phyloP scores from a whole-genome alignment of 495 filamentous ascomycete genomes.

The Pyrenula massariospora region DNA sequence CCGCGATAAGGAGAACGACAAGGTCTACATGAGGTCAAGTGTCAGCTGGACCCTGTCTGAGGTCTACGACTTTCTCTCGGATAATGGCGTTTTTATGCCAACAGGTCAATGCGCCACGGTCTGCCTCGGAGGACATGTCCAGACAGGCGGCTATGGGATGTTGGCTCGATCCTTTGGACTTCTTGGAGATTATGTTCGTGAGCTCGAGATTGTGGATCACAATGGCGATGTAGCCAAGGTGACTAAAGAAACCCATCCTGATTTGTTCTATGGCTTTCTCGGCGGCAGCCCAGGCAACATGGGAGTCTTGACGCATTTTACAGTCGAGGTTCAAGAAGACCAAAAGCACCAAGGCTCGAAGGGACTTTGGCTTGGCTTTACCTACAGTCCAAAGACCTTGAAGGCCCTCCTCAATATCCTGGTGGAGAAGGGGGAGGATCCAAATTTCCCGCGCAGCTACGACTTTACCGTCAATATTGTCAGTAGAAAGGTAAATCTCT shows the following conservation, averaged over 20 bases:
- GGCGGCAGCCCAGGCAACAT: conserved; percentile 33
- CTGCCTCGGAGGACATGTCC: conserved; percentile 27
- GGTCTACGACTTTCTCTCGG: conserved; percentile 20
- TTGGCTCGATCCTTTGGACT: conserved; percentile 27
- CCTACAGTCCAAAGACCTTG: conserved; percentile 17
- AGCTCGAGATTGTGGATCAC: conserved; percentile 25
- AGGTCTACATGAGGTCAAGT: conserved; percentile 16
- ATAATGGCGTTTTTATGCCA: conserved; percentile 25
- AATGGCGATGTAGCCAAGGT: conserved; percentile 22
- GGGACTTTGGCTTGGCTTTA: conserved; percentile 20
- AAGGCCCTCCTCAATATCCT: conserved; percentile 20
- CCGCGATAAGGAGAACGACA: neutral
- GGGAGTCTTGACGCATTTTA: conserved; percentile 28
- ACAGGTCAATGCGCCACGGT: conserved; percentile 29
- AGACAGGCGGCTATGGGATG: conserved; percentile 28
- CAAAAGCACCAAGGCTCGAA: conserved; percentile 20
- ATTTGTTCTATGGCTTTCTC: conserved; percentile 27
- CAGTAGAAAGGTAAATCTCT: conserved; percentile 19
- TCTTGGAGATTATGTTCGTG: conserved; percentile 26
- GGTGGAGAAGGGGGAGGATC: conserved; percentile 26
- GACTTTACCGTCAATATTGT: conserved; percentile 27
- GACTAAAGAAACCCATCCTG: conserved; percentile 19
- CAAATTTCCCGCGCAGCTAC: conserved; percentile 27
- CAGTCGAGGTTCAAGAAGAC: conserved; percentile 24
- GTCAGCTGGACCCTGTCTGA: conserved; percentile 26